Evolutionary conservation across 176 grass and related monocot species (phyloP).

Genomic region (Rhynchospora breviuscula): DNA sequence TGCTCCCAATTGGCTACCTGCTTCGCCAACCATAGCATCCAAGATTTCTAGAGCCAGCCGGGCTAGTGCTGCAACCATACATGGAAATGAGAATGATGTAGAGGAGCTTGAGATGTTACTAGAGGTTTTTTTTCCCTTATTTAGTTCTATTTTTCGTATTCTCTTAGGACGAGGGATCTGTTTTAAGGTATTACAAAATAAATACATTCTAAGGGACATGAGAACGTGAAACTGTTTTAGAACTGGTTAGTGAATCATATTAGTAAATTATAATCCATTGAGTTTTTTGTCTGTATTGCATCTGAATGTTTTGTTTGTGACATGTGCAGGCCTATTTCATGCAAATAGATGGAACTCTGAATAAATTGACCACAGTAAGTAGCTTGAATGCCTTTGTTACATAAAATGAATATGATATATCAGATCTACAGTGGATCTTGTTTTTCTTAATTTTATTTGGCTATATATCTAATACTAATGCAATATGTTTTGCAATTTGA

Average conservation of each 20-base stretch:
- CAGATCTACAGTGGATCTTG: neutral
- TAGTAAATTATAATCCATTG: neutral
- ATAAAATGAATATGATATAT: neutral
- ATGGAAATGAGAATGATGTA: slow-evolving; percentile 99
- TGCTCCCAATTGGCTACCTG: slow-evolving; percentile 72
- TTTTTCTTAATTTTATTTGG: neutral
- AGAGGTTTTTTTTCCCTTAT: slow-evolving; percentile 43
- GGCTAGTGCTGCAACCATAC: slow-evolving; percentile 79
- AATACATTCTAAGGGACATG: neutral
- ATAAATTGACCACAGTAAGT: slow-evolving; percentile 96
- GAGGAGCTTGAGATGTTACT: slow-evolving; percentile 99
- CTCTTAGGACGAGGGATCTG: neutral
- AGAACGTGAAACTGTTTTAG: neutral
- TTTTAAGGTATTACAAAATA: neutral
- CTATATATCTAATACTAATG: neutral
- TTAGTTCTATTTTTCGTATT: neutral
- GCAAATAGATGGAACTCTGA: slow-evolving; percentile 98
- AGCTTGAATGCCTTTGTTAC: neutral
- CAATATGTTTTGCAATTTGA: neutral
- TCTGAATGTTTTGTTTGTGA: slow-evolving; percentile 29
- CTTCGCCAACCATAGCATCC: slow-evolving; percentile 91
- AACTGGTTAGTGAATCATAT: neutral
- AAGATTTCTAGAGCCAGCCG: slow-evolving; percentile 94
- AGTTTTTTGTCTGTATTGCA: neutral
- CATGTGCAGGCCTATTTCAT: slow-evolving; percentile 97